Evolutionary conservation across 148 eudicot genomes (phyloP).

Genomic region (Rhododendron kiyosumense): DNA sequence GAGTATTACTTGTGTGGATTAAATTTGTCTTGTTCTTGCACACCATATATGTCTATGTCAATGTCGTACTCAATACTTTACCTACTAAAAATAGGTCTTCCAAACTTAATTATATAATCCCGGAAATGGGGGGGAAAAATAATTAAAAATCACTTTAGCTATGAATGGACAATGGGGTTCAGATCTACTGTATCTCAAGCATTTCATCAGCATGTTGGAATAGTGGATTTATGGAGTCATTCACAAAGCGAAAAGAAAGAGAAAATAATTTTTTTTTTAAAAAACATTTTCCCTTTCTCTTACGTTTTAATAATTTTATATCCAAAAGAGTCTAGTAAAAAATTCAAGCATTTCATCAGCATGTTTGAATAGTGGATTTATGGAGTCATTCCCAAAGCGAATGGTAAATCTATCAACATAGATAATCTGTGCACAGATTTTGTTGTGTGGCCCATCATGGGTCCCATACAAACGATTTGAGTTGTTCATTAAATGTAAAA

Average conservation of each 20-base stretch:
- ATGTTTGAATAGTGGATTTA: background rate
- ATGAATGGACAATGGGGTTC: background rate
- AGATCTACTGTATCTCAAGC: background rate
- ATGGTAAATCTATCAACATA: too few species aligned
- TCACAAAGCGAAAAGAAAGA: too few species aligned
- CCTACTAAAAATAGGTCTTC: background rate
- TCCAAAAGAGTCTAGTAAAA: too few species aligned
- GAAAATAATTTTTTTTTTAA: too few species aligned
- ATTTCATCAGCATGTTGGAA: background rate
- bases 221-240: background rate
- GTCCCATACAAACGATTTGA: too few species aligned
- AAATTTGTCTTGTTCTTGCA: background rate
- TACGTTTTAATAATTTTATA: too few species aligned
- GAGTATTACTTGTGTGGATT: background rate
- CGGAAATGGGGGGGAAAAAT: background rate
- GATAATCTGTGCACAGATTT: too few species aligned
- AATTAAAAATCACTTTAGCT: background rate
- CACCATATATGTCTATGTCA: background rate
- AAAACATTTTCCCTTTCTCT: too few species aligned
- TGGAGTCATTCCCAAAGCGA: background rate
- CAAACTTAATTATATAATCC: background rate
- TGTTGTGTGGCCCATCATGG: too few species aligned
- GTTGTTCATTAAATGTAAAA: too few species aligned
- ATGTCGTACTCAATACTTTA: background rate
- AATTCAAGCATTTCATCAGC: background rate